These are phyloP conservation scores for Nemania sp. DNA, from an alignment of 2,329 filamentous ascomycete genomes.

Conservation along the genomic window DNA sequence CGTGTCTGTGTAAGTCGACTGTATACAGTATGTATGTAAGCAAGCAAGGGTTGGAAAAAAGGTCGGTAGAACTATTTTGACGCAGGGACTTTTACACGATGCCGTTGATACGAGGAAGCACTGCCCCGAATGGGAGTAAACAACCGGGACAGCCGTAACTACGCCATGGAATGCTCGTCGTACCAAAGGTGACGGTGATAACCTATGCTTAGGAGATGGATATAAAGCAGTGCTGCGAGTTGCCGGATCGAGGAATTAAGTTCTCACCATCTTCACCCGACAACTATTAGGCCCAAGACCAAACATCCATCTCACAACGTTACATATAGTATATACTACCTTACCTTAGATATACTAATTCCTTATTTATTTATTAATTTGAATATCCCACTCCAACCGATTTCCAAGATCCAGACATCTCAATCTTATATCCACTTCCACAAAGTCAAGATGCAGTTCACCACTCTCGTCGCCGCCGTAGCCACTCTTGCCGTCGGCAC, in stretches of 20 bases:
- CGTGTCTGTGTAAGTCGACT: background rate
- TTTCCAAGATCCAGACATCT: background rate
- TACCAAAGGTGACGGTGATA: no score
- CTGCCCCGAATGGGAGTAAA: slow-evolving; percentile 2
- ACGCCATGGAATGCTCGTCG: slow-evolving; percentile 3
- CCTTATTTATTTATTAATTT: no score
- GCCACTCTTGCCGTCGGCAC: slow-evolving; percentile 29
- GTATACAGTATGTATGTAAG: background rate
- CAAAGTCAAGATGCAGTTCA: slow-evolving; percentile 36
- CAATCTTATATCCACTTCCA: background rate
- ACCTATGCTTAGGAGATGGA: no score
- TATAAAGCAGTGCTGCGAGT: slow-evolving; percentile 1
- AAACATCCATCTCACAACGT: background rate
- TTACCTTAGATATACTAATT: no score
- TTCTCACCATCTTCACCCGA: slow-evolving; percentile 6
- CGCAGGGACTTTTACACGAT: no score
- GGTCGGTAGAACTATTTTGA: no score
- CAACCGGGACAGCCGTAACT: background rate
- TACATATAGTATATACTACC: no score
- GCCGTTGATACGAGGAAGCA: slow-evolving; percentile 11
- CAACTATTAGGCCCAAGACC: slow-evolving; percentile 1
- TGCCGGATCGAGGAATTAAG: background rate
- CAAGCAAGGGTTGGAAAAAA: background rate
- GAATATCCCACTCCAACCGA: no score
- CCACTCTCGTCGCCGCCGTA: slow-evolving; percentile 28